A percentile compares a stretch with the other conserved stretches of the same genome.
These are phyloP conservation scores for Tephrocybe sp. DNA, from an alignment of 768 basidiomycete genomes.

Conservation along the genomic window DNA sequence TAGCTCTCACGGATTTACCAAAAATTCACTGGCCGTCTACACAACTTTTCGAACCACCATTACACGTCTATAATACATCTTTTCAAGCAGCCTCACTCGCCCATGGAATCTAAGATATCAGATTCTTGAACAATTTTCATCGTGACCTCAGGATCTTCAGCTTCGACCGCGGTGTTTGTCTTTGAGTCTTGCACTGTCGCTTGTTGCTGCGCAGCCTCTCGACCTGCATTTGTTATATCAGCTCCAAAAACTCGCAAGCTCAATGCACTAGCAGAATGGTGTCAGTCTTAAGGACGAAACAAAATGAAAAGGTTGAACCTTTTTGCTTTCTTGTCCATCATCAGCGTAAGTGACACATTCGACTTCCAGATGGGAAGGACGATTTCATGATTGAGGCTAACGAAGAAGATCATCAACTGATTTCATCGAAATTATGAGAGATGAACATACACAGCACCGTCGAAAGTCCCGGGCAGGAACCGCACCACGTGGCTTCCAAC, in stretches of 20 bases:
- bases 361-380: conserved; percentile 97
- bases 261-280: conserved; percentile 59
- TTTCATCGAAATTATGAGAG: neutral
- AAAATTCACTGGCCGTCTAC: too few species aligned
- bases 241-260: conserved; percentile 81
- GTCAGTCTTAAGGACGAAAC: neutral
- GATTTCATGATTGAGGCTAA: conserved; percentile 73
- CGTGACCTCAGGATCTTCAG: neutral
- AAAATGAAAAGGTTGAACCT: conserved; percentile 48
- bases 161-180: neutral
- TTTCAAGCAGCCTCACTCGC: neutral
- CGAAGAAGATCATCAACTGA: conserved; percentile 5
- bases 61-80: too few species aligned
- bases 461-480: conserved; percentile 54
- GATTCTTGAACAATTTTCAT: conserved; percentile 15
- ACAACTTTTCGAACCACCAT: too few species aligned
- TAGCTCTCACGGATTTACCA: too few species aligned
- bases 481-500: conserved; percentile 71
- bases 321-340: conserved; percentile 97
- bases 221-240: conserved; percentile 62
- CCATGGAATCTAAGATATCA: conserved; percentile 9
- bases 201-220: conserved; percentile 27
- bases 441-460: conserved; percentile 51
- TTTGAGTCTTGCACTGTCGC: conserved; percentile 1
- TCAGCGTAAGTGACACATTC: conserved; percentile 78